Percentiles rank a stretch among this genome's conserved stretches.
Evolutionary conservation across 331 rosid species (phyloP).

Genomic region (Telfairia occidentalis): DNA sequence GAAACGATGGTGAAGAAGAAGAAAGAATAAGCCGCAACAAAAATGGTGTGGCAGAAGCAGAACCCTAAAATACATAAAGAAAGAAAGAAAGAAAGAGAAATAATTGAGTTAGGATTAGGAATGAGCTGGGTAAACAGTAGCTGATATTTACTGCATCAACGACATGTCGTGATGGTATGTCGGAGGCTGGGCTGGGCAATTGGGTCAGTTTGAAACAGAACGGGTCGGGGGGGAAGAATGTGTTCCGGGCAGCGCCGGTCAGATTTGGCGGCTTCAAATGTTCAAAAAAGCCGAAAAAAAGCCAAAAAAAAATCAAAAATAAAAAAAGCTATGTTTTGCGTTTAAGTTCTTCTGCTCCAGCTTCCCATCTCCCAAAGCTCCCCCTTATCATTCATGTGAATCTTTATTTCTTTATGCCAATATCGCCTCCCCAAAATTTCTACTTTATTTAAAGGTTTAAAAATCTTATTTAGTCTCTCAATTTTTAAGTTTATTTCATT

Average conservation of each 20-base stretch:
- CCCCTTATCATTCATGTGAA: not conserved
- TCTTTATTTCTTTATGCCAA: no score
- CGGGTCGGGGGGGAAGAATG: not conserved
- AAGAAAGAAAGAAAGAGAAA: not conserved
- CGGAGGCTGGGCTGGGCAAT: not conserved
- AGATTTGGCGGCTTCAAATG: constrained; percentile 2
- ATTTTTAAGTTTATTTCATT: no score
- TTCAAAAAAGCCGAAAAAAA: no score
- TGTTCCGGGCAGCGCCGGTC: constrained; percentile 2
- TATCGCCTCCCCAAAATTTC: no score
- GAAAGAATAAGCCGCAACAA: not conserved
- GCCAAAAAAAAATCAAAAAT: not conserved
- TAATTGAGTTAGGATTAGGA: not conserved
- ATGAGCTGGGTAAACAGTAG: not conserved
- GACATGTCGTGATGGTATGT: constrained; percentile 10
- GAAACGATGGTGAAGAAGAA: no score
- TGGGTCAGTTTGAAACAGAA: not conserved
- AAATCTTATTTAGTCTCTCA: no score
- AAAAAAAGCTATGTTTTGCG: not conserved
- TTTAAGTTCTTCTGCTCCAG: not conserved
- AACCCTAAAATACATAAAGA: no score
- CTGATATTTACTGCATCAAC: not conserved
- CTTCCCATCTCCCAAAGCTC: not conserved
- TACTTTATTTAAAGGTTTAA: no score
- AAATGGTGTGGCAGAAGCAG: no score